Base-by-base conservation (phyloP, 2,329 filamentous ascomycete genomes). In the Westerdykella aurantiaca region DNA sequence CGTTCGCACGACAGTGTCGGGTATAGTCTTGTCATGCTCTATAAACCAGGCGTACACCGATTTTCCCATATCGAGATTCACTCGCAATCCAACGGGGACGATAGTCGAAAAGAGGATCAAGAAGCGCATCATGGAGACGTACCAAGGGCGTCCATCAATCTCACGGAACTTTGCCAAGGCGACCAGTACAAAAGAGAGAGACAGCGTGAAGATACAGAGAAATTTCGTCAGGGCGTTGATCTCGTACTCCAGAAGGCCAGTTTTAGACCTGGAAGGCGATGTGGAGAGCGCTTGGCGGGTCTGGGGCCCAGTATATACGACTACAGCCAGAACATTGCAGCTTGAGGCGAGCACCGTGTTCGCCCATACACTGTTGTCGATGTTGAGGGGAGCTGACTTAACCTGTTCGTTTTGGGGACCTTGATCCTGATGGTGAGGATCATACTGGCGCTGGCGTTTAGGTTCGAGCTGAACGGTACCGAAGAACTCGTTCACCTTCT, bases 71-170 rank as follows among this genome's bases (percentile, higher is more conserved):
- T 98, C 93, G 14, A 98, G 75, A 63, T 98, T 98, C 55, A 98
- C 93, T 40, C 93, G 85, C 54, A 98, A 74, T 69, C 89, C 95
- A 67, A 98, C 96, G 1, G 93, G 93, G 21, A 98, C 94, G 59
- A 98, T 98, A 0, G 91, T 97, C n/a, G 91, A 97, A 73, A 98
- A 98, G 1, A 98, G 75, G 48, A 98, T 94, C 50, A 98, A 72
- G 64, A 97, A 98, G n/a, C 91, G 84, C 82, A 95, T 93, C 58
- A 97, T 95, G 52, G 94, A 91, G 53, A 97, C 82, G 66, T 97
- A 98, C 93, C 93, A 98, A 18, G 79, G 72, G 42, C 80, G 79
- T 16, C 77, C 80, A 42, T 81, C 74, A 1, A 80, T 80, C n/a
- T 60, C 61, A 7, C 83, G 76, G 51, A 95, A 93, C 0, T 88